Evolutionary conservation across 108 stramenopile species (phyloP), one percentile per base, ranked within the genome.

Genomic region (Hondaea fermentalgiana): DNA sequence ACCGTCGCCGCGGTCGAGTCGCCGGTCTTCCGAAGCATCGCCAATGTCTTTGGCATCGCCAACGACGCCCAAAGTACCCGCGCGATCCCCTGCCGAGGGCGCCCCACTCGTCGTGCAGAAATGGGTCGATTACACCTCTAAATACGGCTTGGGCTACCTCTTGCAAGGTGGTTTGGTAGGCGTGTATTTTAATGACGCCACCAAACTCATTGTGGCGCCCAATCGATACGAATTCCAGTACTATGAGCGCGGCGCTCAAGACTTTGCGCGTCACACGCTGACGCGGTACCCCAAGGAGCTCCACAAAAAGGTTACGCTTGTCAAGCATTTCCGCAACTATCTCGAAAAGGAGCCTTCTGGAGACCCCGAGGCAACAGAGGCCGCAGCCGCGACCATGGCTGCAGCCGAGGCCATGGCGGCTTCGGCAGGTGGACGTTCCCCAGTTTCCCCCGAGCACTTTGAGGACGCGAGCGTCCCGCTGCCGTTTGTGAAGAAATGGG

Each of bases 81-180:
- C 25, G 42, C 35, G 21, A 59, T 19, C 21, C n/a, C n/a, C 72
- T 72, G 72, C 16, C 23, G 72, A 3, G 2, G 19, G 44, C 89
- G 23, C 23, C 3, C 72, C 44, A 72, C 28, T 95, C 88, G 98
- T 97, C 97, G 97, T 99, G 10, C 92, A 94, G 8, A 92, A 96
- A 19, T 98, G 97, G 89, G 98, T 99, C n/a, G 99, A 99, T 91
- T 99, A 99, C 91, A 98, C 98, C 5, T 94, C 94, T 91, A 99
- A 99, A 89, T 99, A 99, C 88, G 99, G 99, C 44, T 92, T 99
- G 29, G 99, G 98, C 47, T 98, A 97, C 91, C 89, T 98, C 14
- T 93, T 98, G 72, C 97, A 95, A 89, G 96, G 97, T 92, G 97
- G 98, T 72, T 93, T 95, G 51, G 96, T 97, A n/a, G 98, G 98